Evolutionary conservation across 2,329 filamentous ascomycete genomes (phyloP), one percentile per base, ranked within the genome.

Genomic region (Calonectria ilicicola): DNA sequence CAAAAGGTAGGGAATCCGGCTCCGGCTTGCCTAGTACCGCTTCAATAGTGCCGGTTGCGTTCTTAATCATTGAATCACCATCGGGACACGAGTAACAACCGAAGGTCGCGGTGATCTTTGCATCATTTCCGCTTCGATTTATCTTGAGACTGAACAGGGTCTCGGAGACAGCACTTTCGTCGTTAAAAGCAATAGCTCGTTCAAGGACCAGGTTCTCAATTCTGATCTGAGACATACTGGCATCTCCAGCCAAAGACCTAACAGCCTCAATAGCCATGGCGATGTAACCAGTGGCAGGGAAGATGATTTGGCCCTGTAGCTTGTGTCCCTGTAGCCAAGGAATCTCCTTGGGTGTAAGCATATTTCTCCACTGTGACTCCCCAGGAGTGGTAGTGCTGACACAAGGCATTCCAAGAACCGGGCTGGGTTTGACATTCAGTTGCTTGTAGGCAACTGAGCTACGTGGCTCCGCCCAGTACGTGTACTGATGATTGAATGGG

Each of bases 301-400:
- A 74, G 1, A 74, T 56, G 12, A 73, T 65, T 2, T 74, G 72
- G 5, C 72, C 72, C 32, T 74, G 72, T 0, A 74, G 70, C 2
- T 38, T 56, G 69, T 74, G 72, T 0, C 72, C 72, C 0, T 53
- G 29, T 0, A 74, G 40, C 72, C 72, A 74, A 3, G 65, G 49
- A 2, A 73, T 47, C 42, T 73, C 71, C 1, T 62, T 47, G 0
- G 63, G 35, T 2, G 51, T 49, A 15, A 73, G 47, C 26, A 73
- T 53, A 7, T 73, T 73, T 1, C 38, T 53, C 71, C 71, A 73
- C 49, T 72, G 69, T 2, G 35, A 46, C 44, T 69, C 68, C 1
- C 69, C 44, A 3, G 69, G 56, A 1, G 68, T 49, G 1, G 53
- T 58, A 1, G 62, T 65, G 56, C 35, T 65, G 10, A 67, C 58